These are phyloP conservation scores for Aspergillus brasiliensis DNA, from an alignment of 2,329 filamentous ascomycete species.

Conservation along the genomic window DNA sequence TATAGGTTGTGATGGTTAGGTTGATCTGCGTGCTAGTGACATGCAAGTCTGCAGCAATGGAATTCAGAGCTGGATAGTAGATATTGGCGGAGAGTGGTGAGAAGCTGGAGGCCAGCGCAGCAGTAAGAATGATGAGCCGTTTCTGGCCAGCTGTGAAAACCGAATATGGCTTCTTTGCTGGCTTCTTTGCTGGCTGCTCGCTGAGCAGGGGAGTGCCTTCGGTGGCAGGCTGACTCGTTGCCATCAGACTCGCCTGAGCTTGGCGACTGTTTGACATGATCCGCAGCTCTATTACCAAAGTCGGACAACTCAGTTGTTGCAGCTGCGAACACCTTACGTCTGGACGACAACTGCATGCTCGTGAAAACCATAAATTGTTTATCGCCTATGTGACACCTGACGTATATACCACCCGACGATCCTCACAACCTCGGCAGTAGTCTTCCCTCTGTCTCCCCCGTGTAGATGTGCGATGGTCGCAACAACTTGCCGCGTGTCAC, in stretches of 20 bases:
- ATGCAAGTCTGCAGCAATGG: constrained; percentile 33
- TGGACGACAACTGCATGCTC: too few relatives aligned
- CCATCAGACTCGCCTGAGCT: too few relatives aligned
- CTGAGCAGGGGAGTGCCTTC: constrained; percentile 24
- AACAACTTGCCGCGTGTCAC: constrained; percentile 33
- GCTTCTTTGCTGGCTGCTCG: background rate
- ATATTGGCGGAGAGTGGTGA: constrained; percentile 48
- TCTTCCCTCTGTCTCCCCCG: constrained; percentile 17
- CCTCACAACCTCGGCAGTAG: constrained; percentile 18
- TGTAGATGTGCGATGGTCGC: constrained; percentile 33
- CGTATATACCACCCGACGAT: background rate
- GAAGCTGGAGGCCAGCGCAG: constrained; percentile 45
- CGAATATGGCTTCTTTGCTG: constrained; percentile 25
- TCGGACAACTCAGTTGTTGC: too few relatives aligned
- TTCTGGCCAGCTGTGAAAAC: constrained; percentile 38
- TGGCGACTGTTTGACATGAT: too few relatives aligned
- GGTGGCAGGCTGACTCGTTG: background rate
- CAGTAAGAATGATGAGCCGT: constrained; percentile 39
- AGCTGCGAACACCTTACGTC: too few relatives aligned
- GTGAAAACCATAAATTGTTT: too few relatives aligned
- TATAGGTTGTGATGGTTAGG: constrained; percentile 36
- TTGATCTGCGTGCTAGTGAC: constrained; percentile 29
- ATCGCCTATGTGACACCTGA: background rate
- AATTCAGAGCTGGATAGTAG: constrained; percentile 46
- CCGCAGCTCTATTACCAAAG: too few relatives aligned